Conservation (phyloP, 352 stramenopile genomes). For the Pythium aristosporum region DNA sequence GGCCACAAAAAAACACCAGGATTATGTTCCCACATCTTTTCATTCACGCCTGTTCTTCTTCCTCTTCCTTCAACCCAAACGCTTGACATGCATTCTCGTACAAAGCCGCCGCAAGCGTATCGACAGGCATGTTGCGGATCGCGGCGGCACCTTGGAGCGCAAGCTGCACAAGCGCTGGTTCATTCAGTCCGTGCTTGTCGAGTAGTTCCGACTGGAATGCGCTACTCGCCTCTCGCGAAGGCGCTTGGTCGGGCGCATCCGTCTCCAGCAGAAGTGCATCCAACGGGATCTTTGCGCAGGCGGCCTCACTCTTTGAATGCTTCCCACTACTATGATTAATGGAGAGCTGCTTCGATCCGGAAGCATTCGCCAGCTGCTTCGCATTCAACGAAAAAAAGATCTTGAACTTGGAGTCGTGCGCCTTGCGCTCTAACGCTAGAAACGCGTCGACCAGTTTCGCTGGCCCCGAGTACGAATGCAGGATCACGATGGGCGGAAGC, state of each 20-base stretch:
- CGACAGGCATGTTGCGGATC: slow-evolving; percentile 33
- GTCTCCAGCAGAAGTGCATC: slow-evolving; percentile 66
- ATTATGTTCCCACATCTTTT: not conserved
- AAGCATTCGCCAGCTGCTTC: slow-evolving; percentile 46
- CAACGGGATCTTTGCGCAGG: slow-evolving; percentile 45
- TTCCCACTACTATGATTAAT: not conserved
- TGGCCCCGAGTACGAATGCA: slow-evolving; percentile 70
- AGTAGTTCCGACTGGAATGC: not conserved
- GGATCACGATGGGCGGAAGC: slow-evolving; percentile 50
- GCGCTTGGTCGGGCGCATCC: slow-evolving; percentile 67
- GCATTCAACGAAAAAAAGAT: slow-evolving; percentile 78
- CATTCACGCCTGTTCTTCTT: not conserved
- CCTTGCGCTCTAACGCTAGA: slow-evolving; percentile 32
- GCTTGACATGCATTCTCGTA: slow-evolving; percentile 37
- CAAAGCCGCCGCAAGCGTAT: slow-evolving; percentile 40
- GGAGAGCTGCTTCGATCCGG: not conserved
- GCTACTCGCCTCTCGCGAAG: slow-evolving; percentile 5
- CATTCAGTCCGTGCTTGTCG: slow-evolving; percentile 36
- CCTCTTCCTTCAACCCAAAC: slow-evolving; percentile 31
- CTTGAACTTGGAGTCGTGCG: slow-evolving; percentile 19
- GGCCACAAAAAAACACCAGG: not conserved
- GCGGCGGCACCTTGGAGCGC: slow-evolving; percentile 41
- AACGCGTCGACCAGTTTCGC: slow-evolving; percentile 58
- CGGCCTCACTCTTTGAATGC: slow-evolving; percentile 25
- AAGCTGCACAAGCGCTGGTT: slow-evolving; percentile 52